Conservation (phyloP, 495 filamentous ascomycete species). For the Lophiostoma macrostomum region DNA sequence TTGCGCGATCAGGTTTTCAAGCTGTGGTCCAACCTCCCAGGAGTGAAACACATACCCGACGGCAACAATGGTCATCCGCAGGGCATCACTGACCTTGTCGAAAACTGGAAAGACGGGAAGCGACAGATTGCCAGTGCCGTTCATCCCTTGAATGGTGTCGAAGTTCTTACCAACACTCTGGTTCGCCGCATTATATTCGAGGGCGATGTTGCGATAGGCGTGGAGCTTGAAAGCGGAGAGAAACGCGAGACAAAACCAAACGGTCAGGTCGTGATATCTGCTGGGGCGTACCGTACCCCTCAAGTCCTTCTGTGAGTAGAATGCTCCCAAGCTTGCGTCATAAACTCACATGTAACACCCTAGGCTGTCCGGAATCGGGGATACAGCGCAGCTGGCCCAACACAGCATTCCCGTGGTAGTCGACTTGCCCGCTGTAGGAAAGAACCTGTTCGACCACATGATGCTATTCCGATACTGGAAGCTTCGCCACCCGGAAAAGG, state of each 20-base stretch:
- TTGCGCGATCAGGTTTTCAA: constrained; percentile 10
- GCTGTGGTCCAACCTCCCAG: constrained; percentile 8
- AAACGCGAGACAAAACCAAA: constrained; percentile 6
- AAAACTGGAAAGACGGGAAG: constrained; percentile 24
- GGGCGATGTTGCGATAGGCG: constrained; percentile 3
- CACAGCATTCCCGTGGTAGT: constrained; percentile 51
- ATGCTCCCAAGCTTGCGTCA: no score
- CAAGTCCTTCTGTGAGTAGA: constrained; percentile 61
- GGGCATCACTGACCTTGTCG: constrained; percentile 21
- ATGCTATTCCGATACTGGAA: constrained; percentile 30
- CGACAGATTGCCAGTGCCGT: constrained; percentile 18
- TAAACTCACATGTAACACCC: no score
- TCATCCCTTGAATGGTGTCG: constrained; percentile 9
- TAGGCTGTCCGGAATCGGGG: constrained; percentile 64
- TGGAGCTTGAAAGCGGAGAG: constrained; percentile 8
- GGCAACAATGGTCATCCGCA: constrained; percentile 16
- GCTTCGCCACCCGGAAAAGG: constrained; percentile 23
- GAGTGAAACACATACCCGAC: constrained; percentile 7
- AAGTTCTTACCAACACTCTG: constrained; percentile 5
- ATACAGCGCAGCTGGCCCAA: constrained; percentile 48
- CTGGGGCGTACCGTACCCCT: constrained; percentile 57
- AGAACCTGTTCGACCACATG: constrained; percentile 58
- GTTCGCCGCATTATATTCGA: constrained; percentile 7
- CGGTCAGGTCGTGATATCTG: constrained; percentile 54
- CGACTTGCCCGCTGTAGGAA: constrained; percentile 52